These are phyloP conservation scores for Davidsoniella neocaledoniae DNA, from an alignment of 2,329 filamentous ascomycete genomes.

Conservation along the genomic window DNA sequence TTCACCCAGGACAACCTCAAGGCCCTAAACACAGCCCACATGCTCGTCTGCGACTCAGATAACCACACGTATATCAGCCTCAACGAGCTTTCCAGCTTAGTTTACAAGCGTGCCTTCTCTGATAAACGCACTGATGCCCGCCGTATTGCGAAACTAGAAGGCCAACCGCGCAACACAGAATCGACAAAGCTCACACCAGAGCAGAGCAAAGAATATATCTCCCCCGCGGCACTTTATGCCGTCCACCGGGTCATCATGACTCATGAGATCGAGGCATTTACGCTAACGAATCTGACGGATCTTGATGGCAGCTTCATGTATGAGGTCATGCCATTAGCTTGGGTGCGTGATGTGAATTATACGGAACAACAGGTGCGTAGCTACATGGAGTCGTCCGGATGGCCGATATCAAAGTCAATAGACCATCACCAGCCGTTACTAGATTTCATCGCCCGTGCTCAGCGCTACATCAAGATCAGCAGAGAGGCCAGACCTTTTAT, in stretches of 20 bases:
- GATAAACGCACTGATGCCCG: neutral
- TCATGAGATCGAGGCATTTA: conserved; percentile 42
- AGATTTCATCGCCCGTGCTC: conserved; percentile 33
- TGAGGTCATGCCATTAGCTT: conserved; percentile 30
- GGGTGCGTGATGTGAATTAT: conserved; percentile 18
- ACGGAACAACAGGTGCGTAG: conserved; percentile 20
- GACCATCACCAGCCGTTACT: conserved; percentile 17
- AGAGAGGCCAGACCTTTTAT: conserved; percentile 33
- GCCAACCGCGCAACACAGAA: neutral
- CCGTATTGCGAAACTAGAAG: neutral
- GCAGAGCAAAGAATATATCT: conserved; percentile 17
- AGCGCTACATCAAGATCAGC: conserved; percentile 32
- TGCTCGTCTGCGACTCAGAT: conserved; percentile 22
- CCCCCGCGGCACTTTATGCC: conserved; percentile 42
- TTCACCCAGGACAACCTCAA: conserved; percentile 32
- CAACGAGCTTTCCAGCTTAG: conserved; percentile 27
- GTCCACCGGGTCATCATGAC: conserved; percentile 47
- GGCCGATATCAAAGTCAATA: conserved; percentile 14
- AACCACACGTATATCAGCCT: conserved; percentile 31
- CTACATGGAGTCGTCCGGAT: conserved; percentile 4
- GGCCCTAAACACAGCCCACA: conserved; percentile 29
- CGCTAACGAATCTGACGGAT: conserved; percentile 23
- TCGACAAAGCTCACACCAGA: neutral
- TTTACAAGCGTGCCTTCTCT: no score
- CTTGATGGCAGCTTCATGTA: conserved; percentile 35